These are phyloP conservation scores for Takashimella koratensis DNA, from an alignment of 1,284 basidiomycete genomes.

Conservation along the genomic window DNA sequence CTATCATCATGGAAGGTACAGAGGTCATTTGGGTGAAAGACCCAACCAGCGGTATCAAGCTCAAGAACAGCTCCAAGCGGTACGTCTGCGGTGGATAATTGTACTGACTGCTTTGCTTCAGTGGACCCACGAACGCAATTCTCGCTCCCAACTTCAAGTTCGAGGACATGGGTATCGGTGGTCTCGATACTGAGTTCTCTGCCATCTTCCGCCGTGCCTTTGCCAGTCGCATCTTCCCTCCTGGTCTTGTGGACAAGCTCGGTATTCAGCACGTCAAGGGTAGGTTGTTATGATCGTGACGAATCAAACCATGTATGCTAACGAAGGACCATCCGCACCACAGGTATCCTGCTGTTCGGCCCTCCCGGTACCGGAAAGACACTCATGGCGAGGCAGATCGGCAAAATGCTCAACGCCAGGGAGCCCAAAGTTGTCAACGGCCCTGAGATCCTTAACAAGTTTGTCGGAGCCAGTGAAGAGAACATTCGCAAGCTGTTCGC, in stretches of 20 bases:
- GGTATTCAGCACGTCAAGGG: conserved; percentile 99
- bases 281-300: conserved; percentile 35
- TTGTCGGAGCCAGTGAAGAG: conserved; percentile 96
- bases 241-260: conserved; percentile 92
- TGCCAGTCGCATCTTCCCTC: conserved; percentile 96
- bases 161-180: conserved; percentile 99
- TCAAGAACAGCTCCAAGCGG: conserved; percentile 91
- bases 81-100: too few species aligned
- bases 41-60: conserved; percentile 72
- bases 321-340: too few species aligned
- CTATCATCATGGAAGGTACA: conserved; percentile 85
- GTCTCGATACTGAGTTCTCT: conserved; percentile 90
- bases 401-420: conserved; percentile 97
- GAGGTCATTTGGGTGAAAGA: conserved; percentile 87
- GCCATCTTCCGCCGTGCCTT: conserved; percentile 99
- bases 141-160: conserved; percentile 99
- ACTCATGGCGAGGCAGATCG: conserved; percentile 95
- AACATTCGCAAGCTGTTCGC: conserved; percentile 97
- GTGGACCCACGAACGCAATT: conserved; percentile 89
- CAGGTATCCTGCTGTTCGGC: conserved; percentile 89
- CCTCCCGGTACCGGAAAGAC: conserved; percentile 99
- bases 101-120: conserved; percentile 32
- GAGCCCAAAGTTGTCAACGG: conserved; percentile 99
- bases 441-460: conserved; percentile 92
- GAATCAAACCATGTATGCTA: too few species aligned